Evolutionary conservation across 805 yeast species (phyloP).

Genomic region (Blastobotrys robertii): DNA sequence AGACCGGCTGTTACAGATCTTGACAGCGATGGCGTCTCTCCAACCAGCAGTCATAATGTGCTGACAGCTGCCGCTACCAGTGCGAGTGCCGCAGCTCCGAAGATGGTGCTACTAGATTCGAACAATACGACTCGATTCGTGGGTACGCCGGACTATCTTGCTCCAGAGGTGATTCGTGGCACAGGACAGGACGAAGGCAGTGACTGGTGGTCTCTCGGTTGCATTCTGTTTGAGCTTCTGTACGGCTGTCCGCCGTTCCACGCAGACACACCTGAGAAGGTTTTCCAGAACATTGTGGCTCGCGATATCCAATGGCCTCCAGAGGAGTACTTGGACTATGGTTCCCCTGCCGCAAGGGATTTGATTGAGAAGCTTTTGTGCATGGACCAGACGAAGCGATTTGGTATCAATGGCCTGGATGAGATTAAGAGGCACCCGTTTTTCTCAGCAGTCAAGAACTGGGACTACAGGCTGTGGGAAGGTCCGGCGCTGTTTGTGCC

Average conservation of each 20-base stretch:
- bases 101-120: slow-evolving; percentile 54
- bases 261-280: slow-evolving; percentile 65
- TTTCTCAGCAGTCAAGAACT: slow-evolving; percentile 51
- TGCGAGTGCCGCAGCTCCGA: slow-evolving; percentile 3
- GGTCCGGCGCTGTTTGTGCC: slow-evolving; percentile 80
- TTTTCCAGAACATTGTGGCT: slow-evolving; percentile 69
- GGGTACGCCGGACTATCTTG: slow-evolving; percentile 96
- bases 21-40: neutral
- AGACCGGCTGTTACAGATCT: slow-evolving; percentile 4
- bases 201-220: slow-evolving; percentile 99
- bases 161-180: slow-evolving; percentile 92
- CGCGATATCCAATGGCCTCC: slow-evolving; percentile 82
- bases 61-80: neutral
- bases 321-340: slow-evolving; percentile 26
- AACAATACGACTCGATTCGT: slow-evolving; percentile 57
- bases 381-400: slow-evolving; percentile 53
- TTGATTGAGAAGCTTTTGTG: slow-evolving; percentile 54
- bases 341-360: slow-evolving; percentile 46
- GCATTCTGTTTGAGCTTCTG: slow-evolving; percentile 83
- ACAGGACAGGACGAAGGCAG: slow-evolving; percentile 70
- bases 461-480: slow-evolving; percentile 59
- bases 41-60: slow-evolving; percentile 2
- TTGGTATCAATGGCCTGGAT: slow-evolving; percentile 65
- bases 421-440: slow-evolving; percentile 77
- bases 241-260: slow-evolving; percentile 95